Base-by-base conservation (phyloP, 2,329 filamentous ascomycete genomes). In the Calonectria multiphialidica region DNA sequence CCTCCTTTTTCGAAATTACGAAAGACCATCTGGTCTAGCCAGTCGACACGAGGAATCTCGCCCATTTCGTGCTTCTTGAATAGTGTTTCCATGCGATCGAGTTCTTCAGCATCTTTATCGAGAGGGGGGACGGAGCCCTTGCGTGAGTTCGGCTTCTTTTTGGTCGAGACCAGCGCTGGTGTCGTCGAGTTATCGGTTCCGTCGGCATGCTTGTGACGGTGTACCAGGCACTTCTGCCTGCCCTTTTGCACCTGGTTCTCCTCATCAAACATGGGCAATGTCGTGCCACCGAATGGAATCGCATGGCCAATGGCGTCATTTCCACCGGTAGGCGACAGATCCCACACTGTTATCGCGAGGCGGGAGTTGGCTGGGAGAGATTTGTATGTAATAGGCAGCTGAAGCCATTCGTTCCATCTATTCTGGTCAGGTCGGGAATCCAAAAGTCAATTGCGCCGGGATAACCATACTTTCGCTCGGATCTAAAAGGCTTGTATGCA, bases 51-150 rank as follows among this genome's bases (percentile, higher is more conserved):
- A 0, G 95, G 92, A 30, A 99, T 96, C 82, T 99, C 97, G 21
- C 95, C 96, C 93, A 98, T 97, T 81, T 99, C 97, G 81, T 98
- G 97, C 84, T 98, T 98, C 85, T 99, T 99, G 81, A 99, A 94
- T 25, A 98, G 84, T 66, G 92, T 93, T 80, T 98, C 96, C 77
- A 99, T 90, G 21, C 97, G 90, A 78, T 98, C 95, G 73, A 98
- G 89, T 83, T 99, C 97, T 66, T 95, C 92, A n/a, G 86, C 86
- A 72, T 97, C 92, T 77, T 93, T 93, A 70, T 94, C 91, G n/a
- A 90, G 85, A 0, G 86, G 82, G 2, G 88, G 85, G 1, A 88
- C 84, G 1, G 86, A 85, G 6, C 86, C 87, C 47, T 87, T 89
- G 68, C 85, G 88, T 2, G 86, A 84, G 33, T 87, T 87, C 63